Evolutionary conservation across 1,139 yeast genomes (phyloP), one percentile per base, ranked within the genome.

Genomic region (Diutina neorugosa): DNA sequence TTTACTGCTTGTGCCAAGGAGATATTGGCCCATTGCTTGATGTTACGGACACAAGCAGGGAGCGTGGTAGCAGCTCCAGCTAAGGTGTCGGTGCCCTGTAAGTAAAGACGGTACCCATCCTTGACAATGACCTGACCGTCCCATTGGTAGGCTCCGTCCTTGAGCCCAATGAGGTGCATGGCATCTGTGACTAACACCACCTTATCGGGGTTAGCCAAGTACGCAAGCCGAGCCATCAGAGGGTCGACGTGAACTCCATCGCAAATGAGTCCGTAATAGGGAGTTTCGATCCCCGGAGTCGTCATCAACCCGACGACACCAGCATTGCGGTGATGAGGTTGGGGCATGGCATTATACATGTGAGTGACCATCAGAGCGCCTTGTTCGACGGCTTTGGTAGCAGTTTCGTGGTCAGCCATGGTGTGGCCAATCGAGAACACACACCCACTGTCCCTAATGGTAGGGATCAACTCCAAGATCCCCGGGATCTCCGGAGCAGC

Each of bases 181-280:
- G 86, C 84, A 62, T 81, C 86, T 1, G 86, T 81, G 21, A 80
- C 84, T 58, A 81, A 69, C 50, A 80, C 74, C 61, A 82, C 77
- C 58, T 78, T 80, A 21, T 74, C 77, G 5, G 83, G 82, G 59
- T 74, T 73, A 8, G 83, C 69, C 52, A 71, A 69, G 64, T 78
- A 81, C 1, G 84, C 84, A 55, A 79, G 62, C 40, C 72, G 68
- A 31, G 77, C 78, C 70, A 78, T 77, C 19, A 82, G 67, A 2
- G 84, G 83, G 59, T 79, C 82, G 27, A 81, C 82, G 60, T 81
- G 86, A 52, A 81, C 76, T 6, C 84, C 84, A 63, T 81, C 86
- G 54, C 80, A 78, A 55, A 81, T 80, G 51, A 81, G 63, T 8
- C 86, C 86, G 58, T 71, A 81, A 59, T 69, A 78, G 43, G 86